Evolutionary conservation across 1,139 yeast genomes (phyloP).

Genomic region (Debaryomyces udenii): DNA sequence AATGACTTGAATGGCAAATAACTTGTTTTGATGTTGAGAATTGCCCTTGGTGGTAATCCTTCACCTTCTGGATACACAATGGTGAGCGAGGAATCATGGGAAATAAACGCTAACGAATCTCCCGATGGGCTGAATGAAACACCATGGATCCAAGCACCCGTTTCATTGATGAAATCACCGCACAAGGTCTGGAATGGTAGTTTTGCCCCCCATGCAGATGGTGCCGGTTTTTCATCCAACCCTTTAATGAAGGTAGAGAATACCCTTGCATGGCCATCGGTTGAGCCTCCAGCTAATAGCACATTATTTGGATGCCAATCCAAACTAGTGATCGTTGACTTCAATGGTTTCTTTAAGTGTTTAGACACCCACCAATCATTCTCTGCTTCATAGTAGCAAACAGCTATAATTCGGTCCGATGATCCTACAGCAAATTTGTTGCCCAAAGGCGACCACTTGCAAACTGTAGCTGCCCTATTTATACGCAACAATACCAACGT

Average conservation of each 20-base stretch:
- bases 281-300: slow-evolving; percentile 85
- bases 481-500: slow-evolving; percentile 91
- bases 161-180: slow-evolving; percentile 75
- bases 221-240: slow-evolving; percentile 79
- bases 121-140: slow-evolving; percentile 85
- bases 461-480: slow-evolving; percentile 91
- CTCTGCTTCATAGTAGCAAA: slow-evolving; percentile 93
- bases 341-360: slow-evolving; percentile 91
- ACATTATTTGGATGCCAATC: slow-evolving; percentile 97
- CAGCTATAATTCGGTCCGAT: slow-evolving; percentile 90
- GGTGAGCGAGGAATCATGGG: slow-evolving; percentile 77
- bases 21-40: slow-evolving; percentile 60
- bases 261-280: slow-evolving; percentile 93
- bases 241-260: slow-evolving; percentile 93
- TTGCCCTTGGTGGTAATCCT: slow-evolving; percentile 52
- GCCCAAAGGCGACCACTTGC: slow-evolving; percentile 93
- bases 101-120: slow-evolving; percentile 73
- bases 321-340: slow-evolving; percentile 80
- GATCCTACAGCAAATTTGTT: slow-evolving; percentile 96
- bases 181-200: slow-evolving; percentile 94
- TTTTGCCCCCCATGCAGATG: slow-evolving; percentile 91
- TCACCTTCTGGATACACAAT: slow-evolving; percentile 79
- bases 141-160: slow-evolving; percentile 93
- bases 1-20: slow-evolving; percentile 82
- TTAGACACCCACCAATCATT: slow-evolving; percentile 99